These are phyloP conservation scores for Amylostereum areolatum DNA, from an alignment of 1,284 basidiomycete species.

Conservation along the genomic window DNA sequence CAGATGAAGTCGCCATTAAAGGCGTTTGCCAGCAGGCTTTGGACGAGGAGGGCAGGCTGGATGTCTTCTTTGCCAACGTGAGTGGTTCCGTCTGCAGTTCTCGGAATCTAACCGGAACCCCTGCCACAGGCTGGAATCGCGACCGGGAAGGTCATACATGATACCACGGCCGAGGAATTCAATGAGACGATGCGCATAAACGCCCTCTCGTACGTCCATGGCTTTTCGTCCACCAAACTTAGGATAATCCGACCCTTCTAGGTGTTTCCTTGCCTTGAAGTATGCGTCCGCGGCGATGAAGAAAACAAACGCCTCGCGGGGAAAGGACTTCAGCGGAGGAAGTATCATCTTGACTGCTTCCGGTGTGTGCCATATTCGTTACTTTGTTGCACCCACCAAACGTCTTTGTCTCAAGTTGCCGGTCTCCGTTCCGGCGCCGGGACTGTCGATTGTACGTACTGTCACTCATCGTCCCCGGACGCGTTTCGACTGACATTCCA, in stretches of 20 bases:
- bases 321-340: conserved; percentile 67
- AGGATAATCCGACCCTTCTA: conserved; percentile 24
- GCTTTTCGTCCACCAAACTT: background rate
- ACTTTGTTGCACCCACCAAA: background rate
- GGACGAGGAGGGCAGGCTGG: conserved; percentile 77
- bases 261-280: conserved; percentile 89
- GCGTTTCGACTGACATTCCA: conserved; percentile 10
- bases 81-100: conserved; percentile 17
- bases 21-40: conserved; percentile 68
- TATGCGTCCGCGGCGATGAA: conserved; percentile 80
- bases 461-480: background rate
- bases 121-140: conserved; percentile 57
- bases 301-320: conserved; percentile 53
- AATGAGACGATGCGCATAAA: conserved; percentile 80
- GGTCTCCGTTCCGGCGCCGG: conserved; percentile 86
- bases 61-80: conserved; percentile 94
- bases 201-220: conserved; percentile 60
- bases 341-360: conserved; percentile 91
- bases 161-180: conserved; percentile 63
- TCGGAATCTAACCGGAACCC: too few species aligned
- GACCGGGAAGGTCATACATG: conserved; percentile 38
- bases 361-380: conserved; percentile 34
- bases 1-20: conserved; percentile 70
- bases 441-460: conserved; percentile 69
- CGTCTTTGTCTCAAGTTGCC: conserved; percentile 50